A percentile compares a stretch with the other conserved stretches of the same genome.
Evolutionary conservation across 192 early-diverging fungal genomes (phyloP).

Genomic region (Backusella circina): DNA sequence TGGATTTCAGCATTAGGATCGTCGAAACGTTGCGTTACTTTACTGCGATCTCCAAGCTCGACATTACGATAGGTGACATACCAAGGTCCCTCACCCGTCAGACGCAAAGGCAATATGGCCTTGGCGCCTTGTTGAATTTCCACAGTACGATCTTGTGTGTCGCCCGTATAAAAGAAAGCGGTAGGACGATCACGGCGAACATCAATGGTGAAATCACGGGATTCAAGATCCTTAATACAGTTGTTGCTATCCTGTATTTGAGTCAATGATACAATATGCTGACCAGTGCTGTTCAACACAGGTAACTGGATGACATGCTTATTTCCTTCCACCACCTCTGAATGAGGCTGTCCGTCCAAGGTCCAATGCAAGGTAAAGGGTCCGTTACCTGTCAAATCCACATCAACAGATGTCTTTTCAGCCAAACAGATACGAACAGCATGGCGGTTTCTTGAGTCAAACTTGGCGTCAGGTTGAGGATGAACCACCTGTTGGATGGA

Average conservation of each 20-base stretch:
- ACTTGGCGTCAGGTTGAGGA: constrained; percentile 41
- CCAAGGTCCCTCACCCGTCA: constrained; percentile 46
- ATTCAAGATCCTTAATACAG: constrained; percentile 34
- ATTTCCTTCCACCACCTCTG: constrained; percentile 22
- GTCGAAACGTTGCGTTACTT: not conserved
- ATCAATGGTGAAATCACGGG: constrained; percentile 37
- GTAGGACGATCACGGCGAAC: constrained; percentile 42
- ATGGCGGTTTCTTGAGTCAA: not conserved
- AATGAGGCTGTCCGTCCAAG: constrained; percentile 23
- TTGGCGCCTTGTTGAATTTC: constrained; percentile 28
- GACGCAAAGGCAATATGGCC: constrained; percentile 34
- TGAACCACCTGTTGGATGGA: constrained; percentile 37
- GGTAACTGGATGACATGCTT: constrained; percentile 31
- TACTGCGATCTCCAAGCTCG: not conserved
- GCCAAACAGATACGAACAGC: constrained; percentile 35
- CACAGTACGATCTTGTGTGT: constrained; percentile 11
- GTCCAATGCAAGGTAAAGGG: constrained; percentile 37
- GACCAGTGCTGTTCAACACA: constrained; percentile 29
- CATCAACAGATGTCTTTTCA: constrained; percentile 27
- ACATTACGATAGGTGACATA: constrained; percentile 32
- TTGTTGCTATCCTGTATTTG: constrained; percentile 39
- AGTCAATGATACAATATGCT: constrained; percentile 36
- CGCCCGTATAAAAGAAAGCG: constrained; percentile 29
- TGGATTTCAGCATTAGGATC: constrained; percentile 32
- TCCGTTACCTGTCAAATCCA: constrained; percentile 32